Conservation (phyloP, 2,329 filamentous ascomycete species). For the Davidsoniella australis region DNA sequence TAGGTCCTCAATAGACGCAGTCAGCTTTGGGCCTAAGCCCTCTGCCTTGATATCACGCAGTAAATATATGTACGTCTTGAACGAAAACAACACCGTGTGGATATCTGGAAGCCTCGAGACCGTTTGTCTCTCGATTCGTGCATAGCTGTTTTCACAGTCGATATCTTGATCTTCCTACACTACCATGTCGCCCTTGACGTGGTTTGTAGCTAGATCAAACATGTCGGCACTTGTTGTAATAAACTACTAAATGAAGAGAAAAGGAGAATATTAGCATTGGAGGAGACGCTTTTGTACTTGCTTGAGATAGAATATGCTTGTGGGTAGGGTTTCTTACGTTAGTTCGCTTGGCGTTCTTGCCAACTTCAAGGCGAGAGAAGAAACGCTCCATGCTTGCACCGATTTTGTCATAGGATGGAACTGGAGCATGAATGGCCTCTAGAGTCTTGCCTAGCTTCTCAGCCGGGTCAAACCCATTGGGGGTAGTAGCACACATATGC, state of each 20-base stretch:
- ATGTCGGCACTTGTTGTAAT: constrained; percentile 27
- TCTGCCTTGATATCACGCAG: constrained; percentile 31
- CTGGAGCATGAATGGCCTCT: constrained; percentile 32
- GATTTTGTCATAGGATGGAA: constrained; percentile 38
- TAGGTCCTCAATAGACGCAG: constrained; percentile 36
- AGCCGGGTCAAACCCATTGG: constrained; percentile 34
- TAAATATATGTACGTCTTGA: constrained; percentile 38
- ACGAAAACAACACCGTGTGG: constrained; percentile 32
- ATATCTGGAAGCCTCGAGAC: constrained; percentile 31
- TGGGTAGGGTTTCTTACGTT: constrained; percentile 24
- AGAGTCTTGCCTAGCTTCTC: constrained; percentile 31
- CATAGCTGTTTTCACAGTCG: constrained; percentile 22
- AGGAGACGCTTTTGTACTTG: neutral
- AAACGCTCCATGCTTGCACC: constrained; percentile 37
- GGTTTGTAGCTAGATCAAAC: constrained; percentile 24
- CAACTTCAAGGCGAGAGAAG: constrained; percentile 30
- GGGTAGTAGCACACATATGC: constrained; percentile 37
- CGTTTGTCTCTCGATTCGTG: constrained; percentile 35
- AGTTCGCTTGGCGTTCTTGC: constrained; percentile 30
- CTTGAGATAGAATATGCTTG: constrained; percentile 4
- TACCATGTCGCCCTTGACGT: constrained; percentile 20
- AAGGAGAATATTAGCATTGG: neutral
- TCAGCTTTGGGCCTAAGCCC: constrained; percentile 28
- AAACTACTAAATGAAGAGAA: constrained; percentile 25
- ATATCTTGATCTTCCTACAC: constrained; percentile 22